These are phyloP conservation scores for Aspergillus ochraceus DNA, from an alignment of 2,329 filamentous ascomycete genomes.

Conservation along the genomic window DNA sequence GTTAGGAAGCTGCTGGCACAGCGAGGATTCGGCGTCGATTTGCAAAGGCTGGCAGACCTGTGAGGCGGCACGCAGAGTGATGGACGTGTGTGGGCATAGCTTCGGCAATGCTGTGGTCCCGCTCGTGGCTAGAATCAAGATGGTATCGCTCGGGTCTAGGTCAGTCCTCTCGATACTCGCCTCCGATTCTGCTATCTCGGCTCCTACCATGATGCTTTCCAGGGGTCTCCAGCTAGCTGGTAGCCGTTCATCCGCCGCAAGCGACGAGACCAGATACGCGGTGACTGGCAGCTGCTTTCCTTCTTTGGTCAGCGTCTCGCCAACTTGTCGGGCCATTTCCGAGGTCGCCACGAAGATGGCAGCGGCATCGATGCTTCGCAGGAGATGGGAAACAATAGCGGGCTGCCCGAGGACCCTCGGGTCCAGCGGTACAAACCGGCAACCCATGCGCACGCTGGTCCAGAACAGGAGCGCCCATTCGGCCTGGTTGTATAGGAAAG, in stretches of 20 bases:
- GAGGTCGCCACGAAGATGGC: slow-evolving; percentile 3
- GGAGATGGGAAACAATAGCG: not conserved
- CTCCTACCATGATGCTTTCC: not conserved
- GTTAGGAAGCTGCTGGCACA: slow-evolving; percentile 6
- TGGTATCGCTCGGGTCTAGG: not conserved
- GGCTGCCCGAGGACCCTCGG: slow-evolving; percentile 1
- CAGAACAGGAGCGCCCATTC: slow-evolving; percentile 13
- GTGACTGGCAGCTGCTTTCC: not conserved
- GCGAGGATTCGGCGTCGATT: not conserved
- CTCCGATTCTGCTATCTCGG: not conserved
- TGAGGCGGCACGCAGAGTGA: not conserved
- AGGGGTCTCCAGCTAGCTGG: not conserved
- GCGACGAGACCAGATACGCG: not conserved
- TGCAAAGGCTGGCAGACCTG: not conserved
- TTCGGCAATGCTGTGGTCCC: slow-evolving; percentile 6
- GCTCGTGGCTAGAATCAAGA: slow-evolving; percentile 5
- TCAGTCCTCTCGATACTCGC: not conserved
- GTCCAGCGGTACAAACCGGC: slow-evolving; percentile 4
- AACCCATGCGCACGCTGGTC: slow-evolving; percentile 4
- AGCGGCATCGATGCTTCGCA: not conserved
- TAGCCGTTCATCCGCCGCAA: not conserved
- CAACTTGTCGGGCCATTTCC: not conserved
- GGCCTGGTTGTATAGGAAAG: slow-evolving; percentile 6
- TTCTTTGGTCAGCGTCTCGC: not conserved
- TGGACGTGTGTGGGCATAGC: slow-evolving; percentile 3